Evolutionary conservation across 768 basidiomycete genomes (phyloP).

Genomic region (Boletales sp.): DNA sequence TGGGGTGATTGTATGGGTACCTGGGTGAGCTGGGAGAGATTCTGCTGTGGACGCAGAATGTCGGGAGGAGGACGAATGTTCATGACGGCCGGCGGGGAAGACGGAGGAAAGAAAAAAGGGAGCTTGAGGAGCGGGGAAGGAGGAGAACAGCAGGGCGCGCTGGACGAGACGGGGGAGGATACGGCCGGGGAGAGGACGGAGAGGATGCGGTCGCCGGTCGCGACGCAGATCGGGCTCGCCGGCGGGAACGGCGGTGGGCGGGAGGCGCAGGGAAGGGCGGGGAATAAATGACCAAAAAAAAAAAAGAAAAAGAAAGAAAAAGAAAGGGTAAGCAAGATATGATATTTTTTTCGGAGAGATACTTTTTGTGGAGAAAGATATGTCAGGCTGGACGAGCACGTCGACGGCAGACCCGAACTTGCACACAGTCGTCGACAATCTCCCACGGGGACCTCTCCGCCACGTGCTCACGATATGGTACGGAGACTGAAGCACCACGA

Average conservation of each 20-base stretch:
- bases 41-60: constrained; percentile 43
- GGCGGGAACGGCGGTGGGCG: neutral
- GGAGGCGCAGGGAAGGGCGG: neutral
- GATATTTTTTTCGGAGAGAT: constrained; percentile 18
- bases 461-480: constrained; percentile 51
- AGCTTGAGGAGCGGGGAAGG: neutral
- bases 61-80: constrained; percentile 44
- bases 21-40: constrained; percentile 38
- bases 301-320: too few species aligned
- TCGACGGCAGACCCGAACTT: constrained; percentile 28
- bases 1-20: constrained; percentile 34
- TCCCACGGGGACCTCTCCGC: constrained; percentile 28
- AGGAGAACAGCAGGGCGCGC: constrained; percentile 1
- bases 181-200: neutral
- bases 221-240: constrained; percentile 16
- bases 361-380: constrained; percentile 26
- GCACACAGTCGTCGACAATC: constrained; percentile 10
- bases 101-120: constrained; percentile 2
- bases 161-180: neutral
- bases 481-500: constrained; percentile 96
- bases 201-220: constrained; percentile 10
- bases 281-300: constrained; percentile 12
- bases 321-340: constrained; percentile 17
- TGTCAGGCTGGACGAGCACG: constrained; percentile 28
- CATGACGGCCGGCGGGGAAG: constrained; percentile 32